Conservation (phyloP, 495 filamentous ascomycete species). For the Penicillium bovifimosum region DNA sequence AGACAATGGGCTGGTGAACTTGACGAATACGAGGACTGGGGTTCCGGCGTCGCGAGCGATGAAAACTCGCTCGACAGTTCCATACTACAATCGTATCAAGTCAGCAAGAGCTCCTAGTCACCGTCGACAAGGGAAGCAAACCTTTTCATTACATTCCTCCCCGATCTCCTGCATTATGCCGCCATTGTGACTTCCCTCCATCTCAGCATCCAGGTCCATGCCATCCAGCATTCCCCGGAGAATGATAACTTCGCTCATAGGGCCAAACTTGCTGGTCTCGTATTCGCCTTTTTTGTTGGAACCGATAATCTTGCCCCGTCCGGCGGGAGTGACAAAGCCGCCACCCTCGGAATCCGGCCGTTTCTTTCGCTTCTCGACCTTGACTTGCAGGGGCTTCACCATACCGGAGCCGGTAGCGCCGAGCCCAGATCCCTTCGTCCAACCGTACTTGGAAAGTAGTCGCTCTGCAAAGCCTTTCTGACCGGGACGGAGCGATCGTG, state of each 20-base stretch:
- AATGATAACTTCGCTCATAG: slow-evolving; percentile 74
- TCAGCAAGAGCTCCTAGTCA: background rate
- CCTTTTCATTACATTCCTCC: slow-evolving; percentile 79
- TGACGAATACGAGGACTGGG: slow-evolving; percentile 73
- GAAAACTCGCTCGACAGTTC: slow-evolving; percentile 75
- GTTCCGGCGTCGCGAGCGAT: slow-evolving; percentile 53
- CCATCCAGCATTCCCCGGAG: slow-evolving; percentile 76
- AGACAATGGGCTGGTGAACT: slow-evolving; percentile 75
- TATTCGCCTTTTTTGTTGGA: slow-evolving; percentile 45
- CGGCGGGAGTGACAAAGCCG: slow-evolving; percentile 63
- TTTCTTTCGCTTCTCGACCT: slow-evolving; percentile 78
- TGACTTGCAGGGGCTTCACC: slow-evolving; percentile 70
- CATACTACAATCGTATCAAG: slow-evolving; percentile 52
- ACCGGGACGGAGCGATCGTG: slow-evolving; percentile 65
- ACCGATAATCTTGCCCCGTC: slow-evolving; percentile 75
- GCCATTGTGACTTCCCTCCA: slow-evolving; percentile 50
- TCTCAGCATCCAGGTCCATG: slow-evolving; percentile 66
- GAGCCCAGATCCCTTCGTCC: slow-evolving; percentile 80
- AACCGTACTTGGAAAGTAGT: slow-evolving; percentile 87
- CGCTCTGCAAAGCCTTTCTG: slow-evolving; percentile 81
- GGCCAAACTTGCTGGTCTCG: slow-evolving; percentile 60
- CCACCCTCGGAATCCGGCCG: slow-evolving; percentile 72
- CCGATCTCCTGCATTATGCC: slow-evolving; percentile 90
- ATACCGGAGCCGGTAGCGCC: slow-evolving; percentile 79
- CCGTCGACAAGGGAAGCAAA: slow-evolving; percentile 19